Percentiles rank a stretch among this genome's conserved stretches.
Evolutionary conservation across 129 eudicot genomes (phyloP).

Genomic region (Pseudognaphalium luteoalbum): DNA sequence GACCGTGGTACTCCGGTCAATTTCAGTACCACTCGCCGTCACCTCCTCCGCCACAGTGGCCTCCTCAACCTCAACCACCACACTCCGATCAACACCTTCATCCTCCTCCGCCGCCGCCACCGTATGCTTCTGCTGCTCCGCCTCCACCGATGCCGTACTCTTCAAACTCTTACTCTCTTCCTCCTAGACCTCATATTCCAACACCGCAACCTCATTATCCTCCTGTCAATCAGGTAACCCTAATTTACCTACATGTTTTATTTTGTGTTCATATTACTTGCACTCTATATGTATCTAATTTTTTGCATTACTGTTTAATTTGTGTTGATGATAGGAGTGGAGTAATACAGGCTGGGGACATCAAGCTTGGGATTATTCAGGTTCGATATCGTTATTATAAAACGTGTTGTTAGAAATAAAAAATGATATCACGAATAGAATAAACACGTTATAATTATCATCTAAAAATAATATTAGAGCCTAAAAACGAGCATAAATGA

Average conservation of each 20-base stretch:
- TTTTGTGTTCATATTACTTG: not conserved
- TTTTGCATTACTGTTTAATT: conserved; percentile 14
- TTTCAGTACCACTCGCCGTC: conserved; percentile 56
- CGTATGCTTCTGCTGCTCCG: conserved; percentile 43
- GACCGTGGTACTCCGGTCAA: conserved; percentile 53
- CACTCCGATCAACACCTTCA: conserved; percentile 47
- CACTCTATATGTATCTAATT: not conserved
- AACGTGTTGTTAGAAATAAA: not conserved
- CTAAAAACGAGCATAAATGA: not conserved
- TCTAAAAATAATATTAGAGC: too few relatives aligned
- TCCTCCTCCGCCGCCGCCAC: conserved; percentile 49
- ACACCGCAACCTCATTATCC: conserved; percentile 44
- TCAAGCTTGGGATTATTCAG: conserved; percentile 71
- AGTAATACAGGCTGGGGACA: conserved; percentile 62
- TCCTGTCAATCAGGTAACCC: conserved; percentile 53
- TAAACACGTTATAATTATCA: not conserved
- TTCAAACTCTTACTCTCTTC: conserved; percentile 44
- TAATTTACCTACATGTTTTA: not conserved
- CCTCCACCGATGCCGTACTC: conserved; percentile 44
- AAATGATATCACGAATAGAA: not conserved
- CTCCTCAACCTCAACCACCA: conserved; percentile 43
- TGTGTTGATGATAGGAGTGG: conserved; percentile 53
- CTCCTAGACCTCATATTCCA: conserved; percentile 48
- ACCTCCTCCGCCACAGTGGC: conserved; percentile 53
- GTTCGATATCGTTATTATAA: conserved; percentile 28